A percentile compares a stretch with the other conserved stretches of the same genome.
Evolutionary conservation across 108 stramenopile species (phyloP).

Genomic region (Cyclotella baltica): DNA sequence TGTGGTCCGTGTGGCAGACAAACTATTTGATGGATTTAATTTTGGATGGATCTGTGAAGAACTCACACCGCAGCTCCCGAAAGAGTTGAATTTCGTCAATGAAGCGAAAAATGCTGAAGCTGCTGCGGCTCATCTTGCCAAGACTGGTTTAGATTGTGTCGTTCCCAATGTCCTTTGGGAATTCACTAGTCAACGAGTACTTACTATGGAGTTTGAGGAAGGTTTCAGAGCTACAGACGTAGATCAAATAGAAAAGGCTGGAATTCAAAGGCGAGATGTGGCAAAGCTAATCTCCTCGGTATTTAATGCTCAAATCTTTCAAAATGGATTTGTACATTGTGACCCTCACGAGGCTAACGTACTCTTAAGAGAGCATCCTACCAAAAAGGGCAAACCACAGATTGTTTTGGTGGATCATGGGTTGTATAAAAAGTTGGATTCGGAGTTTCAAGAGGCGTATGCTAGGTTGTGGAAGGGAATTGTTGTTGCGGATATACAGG

Average conservation of each 20-base stretch:
- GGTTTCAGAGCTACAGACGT: conserved; percentile 88
- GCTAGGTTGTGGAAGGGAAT: conserved; percentile 87
- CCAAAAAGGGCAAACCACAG: conserved; percentile 70
- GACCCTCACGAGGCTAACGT: conserved; percentile 97
- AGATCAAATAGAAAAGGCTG: conserved; percentile 65
- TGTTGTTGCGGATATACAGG: conserved; percentile 83
- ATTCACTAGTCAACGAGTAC: conserved; percentile 71
- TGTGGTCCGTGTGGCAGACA: conserved; percentile 75
- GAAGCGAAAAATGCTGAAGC: conserved; percentile 89
- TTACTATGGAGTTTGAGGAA: conserved; percentile 96
- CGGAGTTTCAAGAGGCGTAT: conserved; percentile 81
- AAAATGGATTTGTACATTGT: conserved; percentile 83
- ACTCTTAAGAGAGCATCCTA: conserved; percentile 74
- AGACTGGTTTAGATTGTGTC: conserved; percentile 68
- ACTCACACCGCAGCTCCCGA: conserved; percentile 89
- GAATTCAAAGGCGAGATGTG: conserved; percentile 68
- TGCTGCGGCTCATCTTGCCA: conserved; percentile 58
- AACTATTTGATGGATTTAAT: conserved; percentile 87
- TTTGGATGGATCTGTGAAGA: conserved; percentile 96
- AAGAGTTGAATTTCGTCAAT: conserved; percentile 91
- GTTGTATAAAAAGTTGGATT: conserved; percentile 80
- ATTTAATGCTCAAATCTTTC: conserved; percentile 84
- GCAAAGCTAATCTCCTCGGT: conserved; percentile 80
- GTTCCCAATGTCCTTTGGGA: conserved; percentile 83
- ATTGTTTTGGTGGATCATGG: conserved; percentile 96